Conservation (phyloP, 106 monocot species). For the Acorus calamus region DNA sequence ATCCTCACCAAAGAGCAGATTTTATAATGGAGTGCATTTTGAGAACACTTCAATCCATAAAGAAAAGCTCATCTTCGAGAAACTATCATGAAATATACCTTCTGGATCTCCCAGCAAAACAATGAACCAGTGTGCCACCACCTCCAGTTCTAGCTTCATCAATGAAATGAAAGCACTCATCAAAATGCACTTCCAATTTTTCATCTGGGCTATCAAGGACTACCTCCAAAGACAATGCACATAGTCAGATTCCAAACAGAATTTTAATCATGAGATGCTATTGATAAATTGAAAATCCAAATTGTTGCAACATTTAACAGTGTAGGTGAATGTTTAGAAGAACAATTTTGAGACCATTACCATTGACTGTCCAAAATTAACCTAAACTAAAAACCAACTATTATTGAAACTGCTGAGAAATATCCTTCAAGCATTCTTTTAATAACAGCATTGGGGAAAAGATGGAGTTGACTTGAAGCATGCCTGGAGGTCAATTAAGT, state of each 20-base stretch:
- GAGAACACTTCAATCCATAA: too few species aligned
- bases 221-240: constrained; percentile 12
- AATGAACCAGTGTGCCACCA: constrained; percentile 73
- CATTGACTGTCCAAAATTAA: background rate
- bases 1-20: too few species aligned
- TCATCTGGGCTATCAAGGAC: constrained; percentile 63
- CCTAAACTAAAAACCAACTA: too few species aligned
- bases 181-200: constrained; percentile 50
- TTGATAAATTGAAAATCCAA: background rate
- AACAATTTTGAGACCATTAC: background rate
- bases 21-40: too few species aligned
- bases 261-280: too few species aligned
- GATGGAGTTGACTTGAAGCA: too few species aligned
- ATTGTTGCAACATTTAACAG: background rate
- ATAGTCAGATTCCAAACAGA: background rate
- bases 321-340: background rate
- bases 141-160: constrained; percentile 58
- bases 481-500: too few species aligned
- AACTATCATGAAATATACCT: constrained; percentile 31
- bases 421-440: too few species aligned
- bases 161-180: constrained; percentile 81
- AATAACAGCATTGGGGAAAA: too few species aligned
- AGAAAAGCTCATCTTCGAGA: too few species aligned
- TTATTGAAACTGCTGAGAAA: background rate
- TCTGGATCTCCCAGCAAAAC: constrained; percentile 94